Conservation (phyloP, 2,329 filamentous ascomycete genomes). For the Xylariaceae sp. region DNA sequence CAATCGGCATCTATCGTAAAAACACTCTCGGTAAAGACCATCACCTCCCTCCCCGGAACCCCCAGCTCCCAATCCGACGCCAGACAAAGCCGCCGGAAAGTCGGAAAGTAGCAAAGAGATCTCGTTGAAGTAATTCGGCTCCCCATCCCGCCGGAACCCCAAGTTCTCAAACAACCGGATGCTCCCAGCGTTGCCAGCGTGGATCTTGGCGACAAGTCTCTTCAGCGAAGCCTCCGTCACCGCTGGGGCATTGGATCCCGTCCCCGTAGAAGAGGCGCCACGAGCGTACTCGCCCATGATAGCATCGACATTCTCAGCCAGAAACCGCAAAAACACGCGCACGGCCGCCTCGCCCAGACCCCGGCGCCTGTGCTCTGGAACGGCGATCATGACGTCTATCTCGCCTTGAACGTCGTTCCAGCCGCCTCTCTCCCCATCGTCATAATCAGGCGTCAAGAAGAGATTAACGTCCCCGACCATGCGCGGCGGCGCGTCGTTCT, state of each 20-base stretch:
- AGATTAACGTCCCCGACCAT: constrained; percentile 79
- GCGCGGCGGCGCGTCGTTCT: constrained; percentile 49
- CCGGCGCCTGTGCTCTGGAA: constrained; percentile 20
- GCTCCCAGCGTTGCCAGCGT: constrained; percentile 51
- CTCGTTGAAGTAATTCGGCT: constrained; percentile 58
- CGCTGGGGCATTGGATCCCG: neutral
- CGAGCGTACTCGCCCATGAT: constrained; percentile 56
- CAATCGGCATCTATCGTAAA: constrained; percentile 21
- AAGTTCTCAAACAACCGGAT: constrained; percentile 48
- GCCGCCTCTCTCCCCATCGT: constrained; percentile 34
- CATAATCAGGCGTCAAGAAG: constrained; percentile 64
- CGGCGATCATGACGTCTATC: constrained; percentile 35
- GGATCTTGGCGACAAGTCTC: constrained; percentile 55
- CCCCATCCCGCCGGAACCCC: constrained; percentile 50
- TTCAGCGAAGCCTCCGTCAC: constrained; percentile 34
- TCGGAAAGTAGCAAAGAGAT: constrained; percentile 45
- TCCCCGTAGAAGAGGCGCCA: neutral
- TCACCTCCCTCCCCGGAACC: neutral
- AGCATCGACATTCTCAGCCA: constrained; percentile 47
- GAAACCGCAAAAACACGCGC: constrained; percentile 64
- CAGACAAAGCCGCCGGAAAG: constrained; percentile 15
- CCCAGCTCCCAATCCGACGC: neutral
- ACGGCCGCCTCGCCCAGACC: constrained; percentile 46
- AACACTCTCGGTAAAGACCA: constrained; percentile 10
- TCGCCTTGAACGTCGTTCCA: constrained; percentile 33